Evolutionary conservation across 495 filamentous ascomycete species (phyloP).

Genomic region (Penicillium taxi): DNA sequence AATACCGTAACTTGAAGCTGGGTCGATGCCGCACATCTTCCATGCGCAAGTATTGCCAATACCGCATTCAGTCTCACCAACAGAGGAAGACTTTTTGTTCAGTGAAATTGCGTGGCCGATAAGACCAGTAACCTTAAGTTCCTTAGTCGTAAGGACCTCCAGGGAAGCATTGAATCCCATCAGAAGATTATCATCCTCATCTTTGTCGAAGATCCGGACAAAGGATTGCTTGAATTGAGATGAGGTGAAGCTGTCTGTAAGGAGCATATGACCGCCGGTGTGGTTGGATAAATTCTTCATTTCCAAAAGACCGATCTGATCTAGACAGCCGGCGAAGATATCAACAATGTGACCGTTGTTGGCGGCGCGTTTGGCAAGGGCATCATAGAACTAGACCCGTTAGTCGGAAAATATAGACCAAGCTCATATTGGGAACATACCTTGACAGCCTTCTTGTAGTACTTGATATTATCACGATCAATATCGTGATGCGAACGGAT

Average conservation of each 20-base stretch:
- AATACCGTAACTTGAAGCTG: conserved; percentile 83
- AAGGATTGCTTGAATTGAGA: conserved; percentile 99
- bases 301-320: conserved; percentile 95
- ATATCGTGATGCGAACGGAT: conserved; percentile 99
- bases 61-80: conserved; percentile 96
- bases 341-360: conserved; percentile 98
- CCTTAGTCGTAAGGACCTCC: conserved; percentile 95
- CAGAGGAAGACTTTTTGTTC: conserved; percentile 96
- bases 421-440: conserved; percentile 35
- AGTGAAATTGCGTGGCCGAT: conserved; percentile 95
- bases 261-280: conserved; percentile 95
- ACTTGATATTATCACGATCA: conserved; percentile 97
- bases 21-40: conserved; percentile 99
- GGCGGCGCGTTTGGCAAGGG: conserved; percentile 87
- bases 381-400: conserved; percentile 77
- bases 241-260: conserved; percentile 97
- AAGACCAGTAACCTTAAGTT: conserved; percentile 95
- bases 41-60: conserved; percentile 98
- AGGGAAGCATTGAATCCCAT: conserved; percentile 99
- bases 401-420: conserved; percentile 11
- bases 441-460: conserved; percentile 98
- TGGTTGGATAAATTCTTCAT: conserved; percentile 98
- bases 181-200: conserved; percentile 82
- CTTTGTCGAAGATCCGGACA: conserved; percentile 94
- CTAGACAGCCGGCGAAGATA: conserved; percentile 95